Base-by-base conservation (phyloP, 176 grass and related monocot genomes). In the Carex kokanica region DNA sequence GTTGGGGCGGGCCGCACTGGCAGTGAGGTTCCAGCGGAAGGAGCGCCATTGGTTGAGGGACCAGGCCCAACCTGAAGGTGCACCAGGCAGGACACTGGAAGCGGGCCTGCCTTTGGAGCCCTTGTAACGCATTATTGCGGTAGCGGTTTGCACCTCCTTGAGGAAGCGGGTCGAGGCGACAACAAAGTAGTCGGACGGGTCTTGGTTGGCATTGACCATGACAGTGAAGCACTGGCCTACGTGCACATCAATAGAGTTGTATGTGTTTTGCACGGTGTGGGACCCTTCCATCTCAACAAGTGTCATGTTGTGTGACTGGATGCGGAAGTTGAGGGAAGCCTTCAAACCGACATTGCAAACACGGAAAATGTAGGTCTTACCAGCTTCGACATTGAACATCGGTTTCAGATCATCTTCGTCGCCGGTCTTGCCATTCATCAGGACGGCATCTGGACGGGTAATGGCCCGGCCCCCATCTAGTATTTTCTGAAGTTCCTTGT, bases 1-100 rank as follows among this genome's bases (percentile, higher is more conserved):
- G 49, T 89, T 89, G 15, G 87, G 87, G 4, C 87, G 83, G 27
- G 87, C 87, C 10, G 87, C 87, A 25, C 87, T 89, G 78, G 87
- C 83, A 15, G 87, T 89, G 27, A 89, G 83, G 68, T 89, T 89
- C 87, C 87, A 89, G 9, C 83, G 78, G 87, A 89, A 89, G 5
- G 83, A 66, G 14, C 87, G 63, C 87, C 87, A 89, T 40, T 89
- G 87, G 83, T 86, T 89, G 55, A 89, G 38, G 6, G 83, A 83
- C 87, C 87, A 89, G 8, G 58, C 78, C 87, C 87, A 89, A 55
- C 87, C 87, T 6, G 68, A 0, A 0, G 84, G 84, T 0, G 74
- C 84, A 16, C 43, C 74, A 2, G 84, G 84, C 2, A 86, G 57
- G 31, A 66, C 73, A 2, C 41, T 53, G 11, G 84, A 86, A 18